A percentile compares a stretch with the other conserved stretches of the same genome.
Conservation (phyloP, 2,329 filamentous ascomycete genomes). For the Penicillium paneum region DNA sequence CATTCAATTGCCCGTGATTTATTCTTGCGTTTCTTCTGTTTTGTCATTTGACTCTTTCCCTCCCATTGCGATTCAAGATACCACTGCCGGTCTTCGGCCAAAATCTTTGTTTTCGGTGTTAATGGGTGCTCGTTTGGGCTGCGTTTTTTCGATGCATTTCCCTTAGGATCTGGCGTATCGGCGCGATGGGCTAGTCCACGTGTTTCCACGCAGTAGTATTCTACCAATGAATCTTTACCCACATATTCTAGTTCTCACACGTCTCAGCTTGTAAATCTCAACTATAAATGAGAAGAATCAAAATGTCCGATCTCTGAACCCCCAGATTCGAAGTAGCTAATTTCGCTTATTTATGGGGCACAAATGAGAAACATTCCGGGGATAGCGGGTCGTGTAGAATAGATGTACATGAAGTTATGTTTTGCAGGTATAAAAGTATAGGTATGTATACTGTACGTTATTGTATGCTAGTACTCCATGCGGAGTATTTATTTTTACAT, state of each 20-base stretch:
- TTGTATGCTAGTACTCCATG: not conserved
- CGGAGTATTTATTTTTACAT: not conserved
- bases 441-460: not conserved
- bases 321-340: not conserved
- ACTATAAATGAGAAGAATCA: not conserved
- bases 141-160: not conserved
- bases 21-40: not conserved
- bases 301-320: not conserved
- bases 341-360: not conserved
- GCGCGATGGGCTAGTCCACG: conserved; percentile 5
- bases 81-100: conserved; percentile 4
- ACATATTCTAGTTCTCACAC: not conserved
- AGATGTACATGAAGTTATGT: not conserved
- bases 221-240: conserved; percentile 1
- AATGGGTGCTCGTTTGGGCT: not conserved
- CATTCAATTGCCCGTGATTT: not conserved
- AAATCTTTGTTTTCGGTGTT: conserved; percentile 10
- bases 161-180: conserved; percentile 5
- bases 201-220: conserved; percentile 6
- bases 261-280: not conserved
- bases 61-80: conserved; percentile 9
- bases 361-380: not conserved
- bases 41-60: not conserved
- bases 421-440: not conserved
- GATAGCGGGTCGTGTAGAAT: not conserved